These are phyloP conservation scores for Limonium bicolor DNA, from an alignment of 148 eudicot genomes.

Conservation along the genomic window DNA sequence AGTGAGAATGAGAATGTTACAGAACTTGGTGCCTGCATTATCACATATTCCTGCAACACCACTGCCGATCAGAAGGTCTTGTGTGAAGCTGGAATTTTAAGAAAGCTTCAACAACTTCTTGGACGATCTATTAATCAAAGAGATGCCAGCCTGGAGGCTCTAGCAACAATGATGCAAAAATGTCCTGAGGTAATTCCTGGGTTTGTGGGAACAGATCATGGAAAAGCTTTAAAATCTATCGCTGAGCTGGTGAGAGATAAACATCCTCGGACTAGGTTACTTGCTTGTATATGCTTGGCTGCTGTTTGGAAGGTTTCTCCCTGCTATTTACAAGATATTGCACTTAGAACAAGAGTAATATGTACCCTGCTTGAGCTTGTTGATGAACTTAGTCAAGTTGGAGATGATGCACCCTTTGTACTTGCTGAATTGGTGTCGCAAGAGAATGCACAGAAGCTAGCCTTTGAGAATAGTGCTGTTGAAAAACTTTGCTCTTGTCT, in stretches of 20 bases:
- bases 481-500: conserved; percentile 55
- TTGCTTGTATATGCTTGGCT: conserved; percentile 74
- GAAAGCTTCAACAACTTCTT: conserved; percentile 58
- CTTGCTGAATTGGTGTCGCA: conserved; percentile 49
- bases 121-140: conserved; percentile 67
- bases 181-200: conserved; percentile 42
- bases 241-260: conserved; percentile 61
- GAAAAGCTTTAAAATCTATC: conserved; percentile 40
- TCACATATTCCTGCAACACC: conserved; percentile 71
- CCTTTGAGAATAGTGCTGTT: conserved; percentile 57
- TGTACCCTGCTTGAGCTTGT: conserved; percentile 67
- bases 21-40: conserved; percentile 87
- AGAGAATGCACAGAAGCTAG: conserved; percentile 70
- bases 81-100: conserved; percentile 67
- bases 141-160: conserved; percentile 86
- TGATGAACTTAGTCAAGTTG: conserved; percentile 91
- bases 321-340: conserved; percentile 39
- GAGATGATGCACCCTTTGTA: conserved; percentile 90
- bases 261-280: conserved; percentile 67
- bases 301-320: conserved; percentile 52
- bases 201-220: conserved; percentile 53
- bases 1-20: conserved; percentile 79
- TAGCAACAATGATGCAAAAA: conserved; percentile 49
- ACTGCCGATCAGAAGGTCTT: conserved; percentile 53
- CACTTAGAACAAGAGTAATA: conserved; percentile 47